Evolutionary conservation across 2,329 filamentous ascomycete species (phyloP).

Genomic region (Fusarium verrucosum): DNA sequence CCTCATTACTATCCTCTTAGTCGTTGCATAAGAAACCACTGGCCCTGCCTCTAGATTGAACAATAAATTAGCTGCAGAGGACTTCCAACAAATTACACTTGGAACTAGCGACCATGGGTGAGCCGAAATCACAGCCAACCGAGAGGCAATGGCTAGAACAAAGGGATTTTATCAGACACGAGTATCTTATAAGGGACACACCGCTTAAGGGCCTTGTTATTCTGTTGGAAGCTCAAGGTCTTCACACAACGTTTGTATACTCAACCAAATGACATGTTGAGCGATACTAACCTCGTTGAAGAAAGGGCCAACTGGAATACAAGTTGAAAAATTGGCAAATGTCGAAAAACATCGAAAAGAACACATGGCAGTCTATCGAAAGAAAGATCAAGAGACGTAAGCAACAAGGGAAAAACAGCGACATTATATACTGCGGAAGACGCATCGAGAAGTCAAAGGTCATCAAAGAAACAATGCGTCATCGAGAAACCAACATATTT

Average conservation of each 20-base stretch:
- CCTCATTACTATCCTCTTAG: too few relatives aligned
- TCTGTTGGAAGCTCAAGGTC: neutral
- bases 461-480: neutral
- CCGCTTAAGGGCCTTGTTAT: neutral
- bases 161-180: neutral
- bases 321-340: neutral
- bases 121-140: neutral
- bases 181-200: neutral
- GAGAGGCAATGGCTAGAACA: neutral
- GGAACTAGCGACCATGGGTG: neutral
- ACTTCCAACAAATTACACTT: too few relatives aligned
- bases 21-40: too few relatives aligned
- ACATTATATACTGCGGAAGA: neutral
- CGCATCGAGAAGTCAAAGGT: neutral
- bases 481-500: neutral
- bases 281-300: neutral
- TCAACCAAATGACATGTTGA: too few relatives aligned
- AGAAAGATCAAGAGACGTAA: neutral
- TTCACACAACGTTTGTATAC: neutral
- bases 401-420: neutral
- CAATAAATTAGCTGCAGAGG: too few relatives aligned
- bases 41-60: too few relatives aligned
- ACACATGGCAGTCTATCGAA: neutral
- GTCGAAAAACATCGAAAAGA: neutral
- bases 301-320: neutral